phyloP scores from a whole-genome alignment of 1,284 basidiomycete genomes.

The Mrakiaceae sp. region DNA sequence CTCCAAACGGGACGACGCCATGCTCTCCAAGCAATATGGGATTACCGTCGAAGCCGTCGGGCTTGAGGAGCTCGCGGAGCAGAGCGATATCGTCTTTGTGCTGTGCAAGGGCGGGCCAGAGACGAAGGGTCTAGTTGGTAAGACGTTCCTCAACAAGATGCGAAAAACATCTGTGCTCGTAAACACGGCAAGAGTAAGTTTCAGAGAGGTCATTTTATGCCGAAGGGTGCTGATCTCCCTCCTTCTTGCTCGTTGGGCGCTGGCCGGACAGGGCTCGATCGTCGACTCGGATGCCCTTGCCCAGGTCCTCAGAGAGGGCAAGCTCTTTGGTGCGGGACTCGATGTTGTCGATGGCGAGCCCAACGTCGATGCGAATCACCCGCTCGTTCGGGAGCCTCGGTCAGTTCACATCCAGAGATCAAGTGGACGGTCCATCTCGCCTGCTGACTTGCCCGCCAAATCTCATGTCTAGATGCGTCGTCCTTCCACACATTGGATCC shows the following conservation, averaged over 20 bases:
- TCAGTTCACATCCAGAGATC: conserved; percentile 31
- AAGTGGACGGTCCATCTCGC: background rate
- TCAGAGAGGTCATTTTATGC: background rate
- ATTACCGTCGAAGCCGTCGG: conserved; percentile 51
- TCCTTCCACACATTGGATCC: conserved; percentile 83
- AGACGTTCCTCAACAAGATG: conserved; percentile 66
- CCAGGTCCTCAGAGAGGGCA: conserved; percentile 37
- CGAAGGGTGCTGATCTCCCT: conserved; percentile 16
- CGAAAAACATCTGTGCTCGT: conserved; percentile 68
- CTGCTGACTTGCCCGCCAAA: background rate
- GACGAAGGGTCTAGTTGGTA: conserved; percentile 64
- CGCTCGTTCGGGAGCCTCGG: conserved; percentile 63
- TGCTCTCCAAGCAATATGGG: conserved; percentile 40
- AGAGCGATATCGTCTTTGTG: conserved; percentile 71
- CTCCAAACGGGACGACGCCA: conserved; percentile 35
- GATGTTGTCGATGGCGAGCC: conserved; percentile 95
- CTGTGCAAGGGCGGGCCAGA: conserved; percentile 63
- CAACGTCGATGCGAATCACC: conserved; percentile 57
- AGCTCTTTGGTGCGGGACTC: conserved; percentile 83
- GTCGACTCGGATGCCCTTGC: conserved; percentile 79
- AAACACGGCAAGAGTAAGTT: conserved; percentile 60
- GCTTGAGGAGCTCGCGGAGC: conserved; percentile 53
- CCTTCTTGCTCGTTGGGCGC: background rate
- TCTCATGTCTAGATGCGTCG: conserved; percentile 46
- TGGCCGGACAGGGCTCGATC: conserved; percentile 41